Conservation (phyloP, 1,284 basidiomycete species). For the Rhodotorula sp. region DNA sequence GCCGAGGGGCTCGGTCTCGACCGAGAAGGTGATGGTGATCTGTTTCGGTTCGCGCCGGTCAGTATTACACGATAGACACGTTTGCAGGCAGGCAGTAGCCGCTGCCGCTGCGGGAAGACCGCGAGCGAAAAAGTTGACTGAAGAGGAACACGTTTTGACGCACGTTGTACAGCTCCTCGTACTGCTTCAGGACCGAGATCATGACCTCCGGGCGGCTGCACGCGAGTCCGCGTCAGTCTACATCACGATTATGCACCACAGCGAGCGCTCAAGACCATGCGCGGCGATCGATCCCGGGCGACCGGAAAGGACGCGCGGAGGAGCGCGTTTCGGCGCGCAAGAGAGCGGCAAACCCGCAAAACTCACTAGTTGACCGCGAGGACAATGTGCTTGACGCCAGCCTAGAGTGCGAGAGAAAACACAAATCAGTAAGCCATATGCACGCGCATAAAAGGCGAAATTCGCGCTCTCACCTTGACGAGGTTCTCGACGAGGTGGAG, state of each 20-base stretch:
- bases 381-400: conserved; percentile 58
- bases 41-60: neutral
- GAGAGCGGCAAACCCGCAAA: neutral
- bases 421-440: neutral
- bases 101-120: too few species aligned
- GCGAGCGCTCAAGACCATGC: too few species aligned
- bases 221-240: neutral
- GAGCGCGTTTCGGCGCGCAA: neutral
- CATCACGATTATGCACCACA: neutral
- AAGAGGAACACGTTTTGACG: neutral
- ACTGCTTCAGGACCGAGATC: conserved; percentile 57
- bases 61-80: neutral
- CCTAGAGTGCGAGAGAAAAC: conserved; percentile 43
- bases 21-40: conserved; percentile 57
- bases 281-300: neutral
- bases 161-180: conserved; percentile 55
- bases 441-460: neutral
- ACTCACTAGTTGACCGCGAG: conserved; percentile 52
- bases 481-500: conserved; percentile 57
- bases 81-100: neutral
- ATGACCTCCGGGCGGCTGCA: conserved; percentile 50
- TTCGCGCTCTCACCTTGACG: conserved; percentile 51
- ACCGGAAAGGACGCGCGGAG: neutral
- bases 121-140: too few species aligned
- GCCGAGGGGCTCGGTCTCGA: conserved; percentile 58